Conservation (phyloP, 1,284 basidiomycete genomes). For the Fomitopsis palustris region DNA sequence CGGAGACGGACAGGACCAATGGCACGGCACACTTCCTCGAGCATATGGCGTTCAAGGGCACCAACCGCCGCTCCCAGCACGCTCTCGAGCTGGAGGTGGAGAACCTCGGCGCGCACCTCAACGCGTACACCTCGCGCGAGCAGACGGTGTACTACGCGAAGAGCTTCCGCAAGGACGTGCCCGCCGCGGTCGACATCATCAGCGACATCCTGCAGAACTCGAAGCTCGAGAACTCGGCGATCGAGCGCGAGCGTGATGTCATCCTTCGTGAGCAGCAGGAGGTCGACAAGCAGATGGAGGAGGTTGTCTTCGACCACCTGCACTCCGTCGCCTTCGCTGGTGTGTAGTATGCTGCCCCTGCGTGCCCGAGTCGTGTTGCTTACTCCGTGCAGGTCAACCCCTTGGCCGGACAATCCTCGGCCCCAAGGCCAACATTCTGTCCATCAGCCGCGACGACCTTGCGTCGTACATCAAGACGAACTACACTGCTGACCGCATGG, state of each 20-base stretch:
- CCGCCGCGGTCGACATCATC: slow-evolving; percentile 92
- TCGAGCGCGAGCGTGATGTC: slow-evolving; percentile 96
- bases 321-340: slow-evolving; percentile 97
- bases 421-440: slow-evolving; percentile 94
- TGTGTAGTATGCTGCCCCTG: slow-evolving; percentile 32
- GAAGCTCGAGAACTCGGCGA: slow-evolving; percentile 85
- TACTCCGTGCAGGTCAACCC: slow-evolving; percentile 64
- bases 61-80: slow-evolving; percentile 86
- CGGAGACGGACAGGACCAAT: slow-evolving; percentile 91
- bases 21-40: slow-evolving; percentile 99
- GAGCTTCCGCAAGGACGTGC: slow-evolving; percentile 96
- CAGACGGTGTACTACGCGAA: slow-evolving; percentile 99
- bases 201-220: slow-evolving; percentile 98
- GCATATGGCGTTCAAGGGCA: slow-evolving; percentile 97
- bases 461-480: slow-evolving; percentile 93
- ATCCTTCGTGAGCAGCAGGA: slow-evolving; percentile 98
- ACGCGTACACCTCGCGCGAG: slow-evolving; percentile 98
- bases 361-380: neutral
- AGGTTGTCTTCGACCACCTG: slow-evolving; percentile 98
- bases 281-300: slow-evolving; percentile 97
- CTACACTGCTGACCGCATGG: slow-evolving; percentile 99
- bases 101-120: slow-evolving; percentile 96
- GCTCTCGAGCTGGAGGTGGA: slow-evolving; percentile 97
- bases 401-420: slow-evolving; percentile 98
- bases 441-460: slow-evolving; percentile 92